Evolutionary conservation across 768 basidiomycete species (phyloP), one percentile per base, ranked within the genome.

Genomic region (Hericium erinaceus): DNA sequence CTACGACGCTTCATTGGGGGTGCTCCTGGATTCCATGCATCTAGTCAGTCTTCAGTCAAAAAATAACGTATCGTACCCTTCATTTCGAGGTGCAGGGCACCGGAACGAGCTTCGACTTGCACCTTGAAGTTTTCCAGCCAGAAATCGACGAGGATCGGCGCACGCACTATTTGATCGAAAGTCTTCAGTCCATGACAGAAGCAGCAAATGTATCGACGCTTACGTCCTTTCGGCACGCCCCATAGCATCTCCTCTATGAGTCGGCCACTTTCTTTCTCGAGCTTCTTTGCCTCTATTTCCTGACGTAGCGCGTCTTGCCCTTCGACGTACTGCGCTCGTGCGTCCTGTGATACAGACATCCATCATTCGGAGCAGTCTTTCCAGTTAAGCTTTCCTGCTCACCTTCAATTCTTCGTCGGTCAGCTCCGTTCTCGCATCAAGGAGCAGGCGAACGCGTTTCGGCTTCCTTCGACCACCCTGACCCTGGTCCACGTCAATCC

Each of bases 341-440:
- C 60, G 24, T 55, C 24, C 82, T 58, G 75, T 69, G 85, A 88
- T 53, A 41, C 18, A 48, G 39, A 39, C 16, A 57, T 53, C 13
- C 60, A 54, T 56, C 39, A 48, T 2, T 16, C 52, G 52, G 38
- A 26, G 13, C 15, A 6, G 44, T 33, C 37, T 40, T 4, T 24
- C 13, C 7, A 8, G 52, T 15, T 4, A 37, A 15, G 26, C 26
- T 20, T 52, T 49, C 49, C 18, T 46, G 41, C 67, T 59, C 57
- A 82, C 91, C 75, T 85, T 87, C 48, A 93, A 73, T 70, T 93
- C 89, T 3, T 88, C 85, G 58, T 92, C 88, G 4, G 89, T 89
- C 39, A 93, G 71, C 66, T 93, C 91, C 5, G 83, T 93, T 59
- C 88, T 77, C 4, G 77, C 71, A 67, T 93, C 91, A 7, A 92